Base-by-base conservation (phyloP, 345 rosid genomes). In the Cardamine resedifolia region DNA sequence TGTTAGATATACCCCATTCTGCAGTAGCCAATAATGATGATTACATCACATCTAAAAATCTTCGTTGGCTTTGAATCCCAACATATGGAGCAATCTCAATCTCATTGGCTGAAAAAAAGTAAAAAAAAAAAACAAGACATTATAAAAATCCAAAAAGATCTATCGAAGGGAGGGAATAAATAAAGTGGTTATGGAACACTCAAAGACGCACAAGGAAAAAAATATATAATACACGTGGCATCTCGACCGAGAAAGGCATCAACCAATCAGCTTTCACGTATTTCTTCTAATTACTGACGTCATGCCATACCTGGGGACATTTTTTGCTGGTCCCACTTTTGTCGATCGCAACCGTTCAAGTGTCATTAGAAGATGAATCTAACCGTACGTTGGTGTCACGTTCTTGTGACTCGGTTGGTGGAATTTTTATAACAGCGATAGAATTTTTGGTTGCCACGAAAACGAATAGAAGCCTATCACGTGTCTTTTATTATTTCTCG, bases 181-280 rank as follows among this genome's bases (percentile, higher is more conserved):
- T 75, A 53, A 75, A 75, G 79, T 68, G 45, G 70, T 31, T 67
- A 59, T 58, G 53, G 66, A 74, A 74, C 73, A 67, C 73, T 67
- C 63, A 51, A 75, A 59, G 36, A n/a, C n/a, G n/a, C n/a, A n/a
- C n/a, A n/a, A n/a, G n/a, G n/a, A n/a, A n/a, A 14, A 66, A 6
- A 8, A 55, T n/a, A 15, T 6, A 7, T 3, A 41, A 11, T 33
- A 68, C 74, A 68, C 74, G 70, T 68, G 79, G 74, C 70, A 5
- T 53, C 10, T 39, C 18, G 8, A 52, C 63, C 1, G 28, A 23
- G 31, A 61, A 52, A 68, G 64, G 23, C 31, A 75, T 44, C 24
- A 45, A 53, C 79, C 79, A 75, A 68, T 75, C 56, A 67, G 73
- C 68, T 75, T 67, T 58, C 73, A 74, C 28, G 5, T 30, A 10